These are phyloP conservation scores for Syzygium oleosum DNA, from an alignment of 345 rosid genomes.

Conservation along the genomic window DNA sequence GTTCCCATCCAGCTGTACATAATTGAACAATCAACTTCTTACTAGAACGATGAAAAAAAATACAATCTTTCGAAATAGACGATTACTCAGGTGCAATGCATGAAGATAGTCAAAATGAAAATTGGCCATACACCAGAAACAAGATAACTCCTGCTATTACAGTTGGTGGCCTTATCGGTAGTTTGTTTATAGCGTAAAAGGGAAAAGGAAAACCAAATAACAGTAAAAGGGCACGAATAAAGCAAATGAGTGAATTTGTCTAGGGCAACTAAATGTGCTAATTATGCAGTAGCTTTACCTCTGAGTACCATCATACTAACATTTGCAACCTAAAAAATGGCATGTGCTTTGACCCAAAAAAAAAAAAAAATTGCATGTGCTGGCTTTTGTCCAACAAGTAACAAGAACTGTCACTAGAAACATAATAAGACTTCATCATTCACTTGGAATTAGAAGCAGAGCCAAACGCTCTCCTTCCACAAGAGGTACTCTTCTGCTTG, in stretches of 20 bases:
- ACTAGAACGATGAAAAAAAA: not conserved
- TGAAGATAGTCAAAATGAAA: not conserved
- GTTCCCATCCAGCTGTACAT: constrained; percentile 85
- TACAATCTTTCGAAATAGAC: not conserved
- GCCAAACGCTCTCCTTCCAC: not conserved
- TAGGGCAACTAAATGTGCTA: not conserved
- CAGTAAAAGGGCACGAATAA: not conserved
- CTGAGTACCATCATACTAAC: not conserved
- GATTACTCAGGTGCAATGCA: not conserved
- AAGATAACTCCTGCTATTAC: not conserved
- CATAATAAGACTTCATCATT: not conserved
- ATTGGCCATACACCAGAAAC: not conserved
- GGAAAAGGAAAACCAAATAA: not conserved
- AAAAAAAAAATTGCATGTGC: not conserved
- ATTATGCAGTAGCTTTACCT: not conserved
- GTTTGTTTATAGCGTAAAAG: not conserved
- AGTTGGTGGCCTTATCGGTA: not conserved
- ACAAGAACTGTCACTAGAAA: not conserved
- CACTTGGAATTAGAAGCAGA: not conserved
- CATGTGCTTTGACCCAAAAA: not conserved
- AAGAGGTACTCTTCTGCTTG: not conserved
- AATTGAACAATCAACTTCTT: not conserved
- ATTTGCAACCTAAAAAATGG: not conserved
- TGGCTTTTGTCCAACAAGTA: not conserved
- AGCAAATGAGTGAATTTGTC: not conserved